phyloP scores from a whole-genome alignment of 768 basidiomycete genomes.

The Cystofilobasidium bisporidii region DNA sequence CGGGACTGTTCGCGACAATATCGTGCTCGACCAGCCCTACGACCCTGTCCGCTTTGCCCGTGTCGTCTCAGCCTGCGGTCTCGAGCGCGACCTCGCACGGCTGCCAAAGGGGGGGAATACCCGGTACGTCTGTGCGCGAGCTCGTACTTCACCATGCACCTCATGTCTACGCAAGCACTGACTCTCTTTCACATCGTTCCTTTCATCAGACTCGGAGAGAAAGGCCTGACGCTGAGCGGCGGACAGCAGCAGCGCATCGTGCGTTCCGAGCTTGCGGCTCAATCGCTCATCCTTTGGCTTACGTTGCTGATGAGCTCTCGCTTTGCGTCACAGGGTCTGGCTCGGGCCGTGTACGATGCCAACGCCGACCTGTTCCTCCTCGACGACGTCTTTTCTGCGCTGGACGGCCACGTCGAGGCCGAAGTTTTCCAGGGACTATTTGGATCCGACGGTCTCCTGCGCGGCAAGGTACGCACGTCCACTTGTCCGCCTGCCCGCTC shows the following conservation, averaged over 20 bases:
- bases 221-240: conserved; percentile 8
- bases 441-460: conserved; percentile 27
- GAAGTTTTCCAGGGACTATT: conserved; percentile 30
- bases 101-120: conserved; percentile 8
- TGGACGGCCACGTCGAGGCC: conserved; percentile 32
- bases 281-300: too few species aligned
- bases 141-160: neutral
- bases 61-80: conserved; percentile 2
- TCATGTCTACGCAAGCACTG: too few species aligned
- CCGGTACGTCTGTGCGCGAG: neutral
- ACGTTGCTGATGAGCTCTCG: too few species aligned
- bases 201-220: conserved; percentile 4
- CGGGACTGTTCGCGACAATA: conserved; percentile 11
- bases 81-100: conserved; percentile 4
- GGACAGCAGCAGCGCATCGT: conserved; percentile 19
- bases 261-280: neutral
- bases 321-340: too few species aligned
- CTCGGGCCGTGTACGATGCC: conserved; percentile 31
- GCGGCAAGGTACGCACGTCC: conserved; percentile 1
- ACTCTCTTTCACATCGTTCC: neutral
- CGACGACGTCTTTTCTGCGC: conserved; percentile 33
- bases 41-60: neutral
- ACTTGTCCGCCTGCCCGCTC: too few species aligned
- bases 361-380: conserved; percentile 29
- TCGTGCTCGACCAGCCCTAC: neutral